Base-by-base conservation (phyloP, 805 yeast genomes). In the Helenozyma rhizophorensis region DNA sequence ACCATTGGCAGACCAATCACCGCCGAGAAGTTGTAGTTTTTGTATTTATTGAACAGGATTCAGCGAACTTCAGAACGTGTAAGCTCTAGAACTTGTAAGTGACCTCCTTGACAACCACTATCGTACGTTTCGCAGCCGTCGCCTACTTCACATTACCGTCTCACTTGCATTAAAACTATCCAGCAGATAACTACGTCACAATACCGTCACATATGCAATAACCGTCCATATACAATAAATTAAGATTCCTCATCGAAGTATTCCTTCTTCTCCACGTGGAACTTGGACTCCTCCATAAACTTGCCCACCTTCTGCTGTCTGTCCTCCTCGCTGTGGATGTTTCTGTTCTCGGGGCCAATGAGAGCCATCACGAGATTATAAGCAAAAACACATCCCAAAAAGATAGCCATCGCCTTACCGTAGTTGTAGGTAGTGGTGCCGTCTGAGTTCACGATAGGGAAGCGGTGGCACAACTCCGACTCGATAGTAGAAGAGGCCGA, bases 401-500 rank as follows among this genome's bases (percentile, higher is more conserved):
- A 78, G 33, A 79, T 78, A 9, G 81, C 72, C 84, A 79, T 79
- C 15, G 76, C 80, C 40, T 64, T 73, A 2, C 76, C 75, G 43
- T 78, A 78, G 47, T 78, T 66, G 42, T 62, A 73, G 24, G 45
- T 40, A 2, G 41, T 43, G 11, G 28, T 39, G 2, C 44, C 48
- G 11, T 37, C 43, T 25, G 55, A 56, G 19, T 48, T 58, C 14
- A 47, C 45, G 12, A 57, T 43, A 9, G 57, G 52, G 62, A 76
- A 78, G 24, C 62, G 42, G 42, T 71, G 74, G 37, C 84, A 84
- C 41, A 79, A 69, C 14, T 76, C 74, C 19, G 80, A 60, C 56
- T 79, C 83, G 42, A 79, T 79, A n/a, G 85, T 79, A 1, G 83
- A 74, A 2, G 81, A 73, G 3, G 84, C 83, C 24, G 80, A 73